phyloP scores from a whole-genome alignment of 1,284 basidiomycete species.

The Trichosporon sp. region DNA sequence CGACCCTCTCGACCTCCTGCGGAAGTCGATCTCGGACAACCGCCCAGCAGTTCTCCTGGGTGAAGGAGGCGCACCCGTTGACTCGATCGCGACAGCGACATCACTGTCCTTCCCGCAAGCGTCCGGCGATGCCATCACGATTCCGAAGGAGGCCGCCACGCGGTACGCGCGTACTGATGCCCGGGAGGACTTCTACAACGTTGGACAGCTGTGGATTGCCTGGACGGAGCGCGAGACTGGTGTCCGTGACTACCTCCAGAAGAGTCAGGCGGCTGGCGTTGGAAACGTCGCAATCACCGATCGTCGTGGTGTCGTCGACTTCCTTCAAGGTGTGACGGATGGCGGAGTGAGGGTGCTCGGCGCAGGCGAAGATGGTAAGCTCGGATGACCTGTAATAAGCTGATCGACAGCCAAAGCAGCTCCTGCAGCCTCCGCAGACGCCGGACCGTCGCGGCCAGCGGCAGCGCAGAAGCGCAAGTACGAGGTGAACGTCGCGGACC shows the following conservation, averaged over 20 bases:
- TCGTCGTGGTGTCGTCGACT: constrained; percentile 74
- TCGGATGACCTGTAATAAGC: constrained; percentile 1
- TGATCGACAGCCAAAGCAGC: constrained; percentile 4
- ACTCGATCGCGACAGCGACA: constrained; percentile 58
- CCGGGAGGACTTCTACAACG: constrained; percentile 63
- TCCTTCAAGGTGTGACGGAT: constrained; percentile 62
- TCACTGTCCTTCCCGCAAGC: constrained; percentile 61
- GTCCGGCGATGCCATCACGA: constrained; percentile 37
- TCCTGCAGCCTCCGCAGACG: constrained; percentile 23
- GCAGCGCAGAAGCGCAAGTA: constrained; percentile 64
- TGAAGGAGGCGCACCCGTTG: constrained; percentile 51
- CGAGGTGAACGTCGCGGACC: constrained; percentile 68
- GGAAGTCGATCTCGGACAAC: constrained; percentile 26
- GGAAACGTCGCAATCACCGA: constrained; percentile 79
- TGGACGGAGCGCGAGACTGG: constrained; percentile 68
- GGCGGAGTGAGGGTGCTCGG: constrained; percentile 58
- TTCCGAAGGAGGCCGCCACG: constrained; percentile 68
- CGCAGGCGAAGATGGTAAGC: constrained; percentile 58
- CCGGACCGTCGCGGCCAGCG: constrained; percentile 54
- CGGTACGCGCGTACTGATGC: constrained; percentile 58
- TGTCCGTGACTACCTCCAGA: constrained; percentile 79
- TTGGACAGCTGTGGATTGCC: constrained; percentile 74
- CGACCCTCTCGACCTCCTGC: constrained; percentile 44
- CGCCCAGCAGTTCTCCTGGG: constrained; percentile 45
- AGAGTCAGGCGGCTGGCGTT: constrained; percentile 67